phyloP scores from a whole-genome alignment of 1,284 basidiomycete species.

The Chalciporus sp. region DNA sequence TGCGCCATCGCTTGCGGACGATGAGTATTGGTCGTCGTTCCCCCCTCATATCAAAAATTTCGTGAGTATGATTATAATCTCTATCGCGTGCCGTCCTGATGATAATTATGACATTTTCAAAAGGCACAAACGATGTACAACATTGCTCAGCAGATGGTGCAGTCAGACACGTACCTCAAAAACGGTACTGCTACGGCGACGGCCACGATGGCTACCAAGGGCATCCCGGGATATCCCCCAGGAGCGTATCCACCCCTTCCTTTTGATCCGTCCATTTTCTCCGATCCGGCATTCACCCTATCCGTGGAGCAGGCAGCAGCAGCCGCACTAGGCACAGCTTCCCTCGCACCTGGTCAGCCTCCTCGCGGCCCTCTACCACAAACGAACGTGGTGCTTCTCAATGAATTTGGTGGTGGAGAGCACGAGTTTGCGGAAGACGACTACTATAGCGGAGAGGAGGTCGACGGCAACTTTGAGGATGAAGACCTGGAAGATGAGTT shows the following conservation, averaged over 20 bases:
- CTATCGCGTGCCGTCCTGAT: conserved; percentile 33
- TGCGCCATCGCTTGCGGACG: conserved; percentile 37
- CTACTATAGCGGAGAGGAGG: conserved; percentile 50
- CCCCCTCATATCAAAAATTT: conserved; percentile 56
- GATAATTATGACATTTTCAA: no score
- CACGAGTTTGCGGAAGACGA: conserved; percentile 49
- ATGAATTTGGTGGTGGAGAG: conserved; percentile 50
- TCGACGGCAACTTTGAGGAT: conserved; percentile 44
- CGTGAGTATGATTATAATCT: conserved; percentile 42
- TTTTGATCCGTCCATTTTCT: conserved; percentile 58
- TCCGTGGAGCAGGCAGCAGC: conserved; percentile 55
- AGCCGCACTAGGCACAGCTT: conserved; percentile 40
- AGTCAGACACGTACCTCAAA: conserved; percentile 49
- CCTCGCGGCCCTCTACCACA: conserved; percentile 36
- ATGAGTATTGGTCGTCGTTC: conserved; percentile 55
- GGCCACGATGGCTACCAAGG: conserved; percentile 39
- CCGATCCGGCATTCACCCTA: conserved; percentile 54
- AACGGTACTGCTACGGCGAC: conserved; percentile 35
- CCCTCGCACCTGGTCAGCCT: conserved; percentile 35
- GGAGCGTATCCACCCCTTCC: conserved; percentile 40
- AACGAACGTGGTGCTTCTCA: conserved; percentile 43
- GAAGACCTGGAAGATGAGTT: conserved; percentile 42
- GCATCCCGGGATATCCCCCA: conserved; percentile 35
- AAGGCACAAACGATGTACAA: conserved; percentile 65
- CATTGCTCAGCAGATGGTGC: conserved; percentile 68